Evolutionary conservation across 163 green algal species (phyloP), one percentile per base, ranked within the genome.

Genomic region (Trebouxia gelatinosa): DNA sequence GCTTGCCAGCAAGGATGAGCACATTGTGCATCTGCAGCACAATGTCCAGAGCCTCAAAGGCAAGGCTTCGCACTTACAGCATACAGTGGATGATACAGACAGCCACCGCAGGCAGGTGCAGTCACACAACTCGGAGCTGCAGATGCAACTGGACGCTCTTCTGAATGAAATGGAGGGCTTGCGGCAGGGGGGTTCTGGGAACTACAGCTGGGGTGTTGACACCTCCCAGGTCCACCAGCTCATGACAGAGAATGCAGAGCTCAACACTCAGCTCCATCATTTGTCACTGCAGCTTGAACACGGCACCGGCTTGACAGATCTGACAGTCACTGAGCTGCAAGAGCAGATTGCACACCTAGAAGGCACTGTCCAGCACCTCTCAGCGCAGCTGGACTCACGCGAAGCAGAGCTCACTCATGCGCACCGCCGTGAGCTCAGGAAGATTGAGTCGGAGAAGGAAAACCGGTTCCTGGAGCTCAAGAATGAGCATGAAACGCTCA

Each of bases 11-110:
- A 72, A 72, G 21, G 64, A 72, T 54, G 64, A 72, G 64, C 64
- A 72, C 35, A 72, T 72, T 72, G 64, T 72, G 35, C 64, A 72
- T 17, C 37, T 72, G 35, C 64, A 72, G 37, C 64, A 72, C 21
- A 72, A 17, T 5, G 0, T 72, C 35, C 64, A 72, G 50, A 37
- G 64, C 64, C 26, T 51, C 35, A 21, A 23, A 16, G 5, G n/a
- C 3, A 72, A 51, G 64, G 5, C 37, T 7, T 37, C 50, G 37
- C 23, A 21, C 16, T 37, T 72, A 23, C 35, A 72, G 21, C 34
- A 72, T 23, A 72, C 64, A 37, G 64, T 72, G 3, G 64, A 72
- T 35, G 64, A 72, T 72, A 37, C 64, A 35, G 64, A 72, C 26
- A 43, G 32, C 6, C 64, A 72, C 35, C 23, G 64, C 9, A 28